phyloP scores from a whole-genome alignment of 257 asterid species.

The Echium plantagineum region DNA sequence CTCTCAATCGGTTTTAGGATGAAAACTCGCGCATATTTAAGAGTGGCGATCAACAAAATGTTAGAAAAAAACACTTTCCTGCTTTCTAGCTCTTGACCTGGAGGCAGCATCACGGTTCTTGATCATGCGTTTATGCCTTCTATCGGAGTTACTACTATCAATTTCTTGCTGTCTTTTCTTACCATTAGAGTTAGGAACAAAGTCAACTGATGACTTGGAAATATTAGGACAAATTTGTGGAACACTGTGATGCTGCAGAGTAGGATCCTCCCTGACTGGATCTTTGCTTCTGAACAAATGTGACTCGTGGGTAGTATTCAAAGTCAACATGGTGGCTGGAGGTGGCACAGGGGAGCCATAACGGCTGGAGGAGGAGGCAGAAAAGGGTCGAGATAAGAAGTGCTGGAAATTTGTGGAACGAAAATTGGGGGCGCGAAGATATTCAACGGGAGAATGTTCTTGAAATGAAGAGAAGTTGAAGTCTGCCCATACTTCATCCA shows the following conservation, averaged over 20 bases:
- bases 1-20: no score
- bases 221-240: background rate
- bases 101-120: slow-evolving; percentile 87
- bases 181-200: slow-evolving; percentile 1
- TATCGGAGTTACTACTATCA: slow-evolving; percentile 27
- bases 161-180: slow-evolving; percentile 29
- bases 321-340: slow-evolving; percentile 33
- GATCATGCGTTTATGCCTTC: slow-evolving; percentile 63
- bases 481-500: slow-evolving; percentile 75
- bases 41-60: background rate
- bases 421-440: slow-evolving; percentile 5
- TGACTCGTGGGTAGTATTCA: slow-evolving; percentile 30
- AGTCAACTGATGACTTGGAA: background rate
- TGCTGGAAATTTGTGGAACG: slow-evolving; percentile 39
- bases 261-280: slow-evolving; percentile 2
- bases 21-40: no score
- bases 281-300: slow-evolving; percentile 15
- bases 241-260: slow-evolving; percentile 9
- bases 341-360: slow-evolving; percentile 12
- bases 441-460: slow-evolving; percentile 13
- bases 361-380: slow-evolving; percentile 7
- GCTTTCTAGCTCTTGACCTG: slow-evolving; percentile 71
- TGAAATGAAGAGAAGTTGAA: slow-evolving; percentile 38
- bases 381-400: slow-evolving; percentile 31
- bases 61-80: slow-evolving; percentile 31